These are phyloP conservation scores for Paxillus rubicundulus DNA, from an alignment of 768 basidiomycete genomes.

Conservation along the genomic window DNA sequence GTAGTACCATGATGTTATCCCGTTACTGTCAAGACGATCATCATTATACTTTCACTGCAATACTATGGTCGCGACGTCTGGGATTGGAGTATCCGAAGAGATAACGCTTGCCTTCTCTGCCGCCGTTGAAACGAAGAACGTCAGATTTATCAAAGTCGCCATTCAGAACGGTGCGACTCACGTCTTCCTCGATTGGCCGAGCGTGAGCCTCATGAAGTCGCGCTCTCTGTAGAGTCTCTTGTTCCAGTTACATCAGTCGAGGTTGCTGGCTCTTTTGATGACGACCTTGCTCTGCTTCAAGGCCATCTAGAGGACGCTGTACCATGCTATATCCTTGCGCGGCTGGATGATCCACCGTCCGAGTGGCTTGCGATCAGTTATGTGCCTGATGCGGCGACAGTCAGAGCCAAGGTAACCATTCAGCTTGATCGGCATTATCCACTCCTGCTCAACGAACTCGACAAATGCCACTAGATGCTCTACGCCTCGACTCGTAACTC, in stretches of 20 bases:
- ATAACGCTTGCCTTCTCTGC: slow-evolving; percentile 57
- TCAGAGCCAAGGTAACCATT: slow-evolving; percentile 69
- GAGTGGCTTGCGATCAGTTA: slow-evolving; percentile 79
- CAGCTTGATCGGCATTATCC: slow-evolving; percentile 5
- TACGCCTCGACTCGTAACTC: slow-evolving; percentile 78
- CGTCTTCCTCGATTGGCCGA: slow-evolving; percentile 3
- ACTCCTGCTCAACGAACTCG: not conserved
- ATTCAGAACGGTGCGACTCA: slow-evolving; percentile 68
- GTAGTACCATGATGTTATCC: not conserved
- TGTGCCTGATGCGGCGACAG: slow-evolving; percentile 77
- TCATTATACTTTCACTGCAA: not conserved
- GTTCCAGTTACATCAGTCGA: slow-evolving; percentile 55
- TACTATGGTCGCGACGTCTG: slow-evolving; percentile 71
- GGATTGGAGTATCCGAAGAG: slow-evolving; percentile 61
- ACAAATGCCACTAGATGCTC: slow-evolving; percentile 61
- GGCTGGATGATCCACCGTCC: slow-evolving; percentile 53
- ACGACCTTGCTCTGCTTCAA: slow-evolving; percentile 61
- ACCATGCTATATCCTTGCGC: slow-evolving; percentile 76
- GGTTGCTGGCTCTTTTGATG: slow-evolving; percentile 49
- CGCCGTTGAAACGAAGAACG: slow-evolving; percentile 46
- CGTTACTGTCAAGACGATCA: not conserved
- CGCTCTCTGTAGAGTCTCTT: slow-evolving; percentile 54
- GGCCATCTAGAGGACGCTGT: slow-evolving; percentile 53
- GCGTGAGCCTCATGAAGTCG: slow-evolving; percentile 24
- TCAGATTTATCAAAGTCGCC: slow-evolving; percentile 74